Evolutionary conservation across 495 filamentous ascomycete genomes (phyloP).

Genomic region (Aspergillus carlsbadensis): DNA sequence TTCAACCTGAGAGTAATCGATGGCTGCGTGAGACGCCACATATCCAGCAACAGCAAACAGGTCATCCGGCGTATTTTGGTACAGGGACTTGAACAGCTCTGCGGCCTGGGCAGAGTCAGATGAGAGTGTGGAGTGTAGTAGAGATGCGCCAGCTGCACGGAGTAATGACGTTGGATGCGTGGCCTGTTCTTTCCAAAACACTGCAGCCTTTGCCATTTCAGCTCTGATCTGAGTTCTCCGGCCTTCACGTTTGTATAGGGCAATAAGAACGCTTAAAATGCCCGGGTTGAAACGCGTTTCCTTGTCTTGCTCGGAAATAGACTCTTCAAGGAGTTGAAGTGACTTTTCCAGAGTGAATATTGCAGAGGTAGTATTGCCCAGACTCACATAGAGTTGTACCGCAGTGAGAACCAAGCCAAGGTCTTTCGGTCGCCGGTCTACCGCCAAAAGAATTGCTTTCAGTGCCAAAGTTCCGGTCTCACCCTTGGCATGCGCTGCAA

Average conservation of each 20-base stretch:
- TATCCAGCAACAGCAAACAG: conserved; percentile 71
- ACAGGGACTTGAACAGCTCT: conserved; percentile 70
- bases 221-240: conserved; percentile 70
- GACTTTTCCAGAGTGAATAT: conserved; percentile 73
- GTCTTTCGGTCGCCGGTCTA: conserved; percentile 76
- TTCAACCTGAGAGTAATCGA: conserved; percentile 58
- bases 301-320: conserved; percentile 58
- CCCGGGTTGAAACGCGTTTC: conserved; percentile 81
- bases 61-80: conserved; percentile 61
- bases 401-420: conserved; percentile 80
- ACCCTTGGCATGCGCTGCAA: conserved; percentile 70
- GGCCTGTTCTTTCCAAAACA: conserved; percentile 68
- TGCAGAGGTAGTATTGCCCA: conserved; percentile 73
- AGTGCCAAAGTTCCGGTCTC: conserved; percentile 65
- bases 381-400: conserved; percentile 77
- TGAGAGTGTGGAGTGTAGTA: conserved; percentile 69
- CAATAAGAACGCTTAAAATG: conserved; percentile 76
- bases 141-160: conserved; percentile 72
- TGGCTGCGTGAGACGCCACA: conserved; percentile 76
- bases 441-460: conserved; percentile 69
- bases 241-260: conserved; percentile 75
- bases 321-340: conserved; percentile 68
- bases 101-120: conserved; percentile 67
- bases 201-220: conserved; percentile 76
- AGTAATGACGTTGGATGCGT: conserved; percentile 60